Evolutionary conservation across 2,329 filamentous ascomycete species (phyloP).

Genomic region (Epichloe scottii): DNA sequence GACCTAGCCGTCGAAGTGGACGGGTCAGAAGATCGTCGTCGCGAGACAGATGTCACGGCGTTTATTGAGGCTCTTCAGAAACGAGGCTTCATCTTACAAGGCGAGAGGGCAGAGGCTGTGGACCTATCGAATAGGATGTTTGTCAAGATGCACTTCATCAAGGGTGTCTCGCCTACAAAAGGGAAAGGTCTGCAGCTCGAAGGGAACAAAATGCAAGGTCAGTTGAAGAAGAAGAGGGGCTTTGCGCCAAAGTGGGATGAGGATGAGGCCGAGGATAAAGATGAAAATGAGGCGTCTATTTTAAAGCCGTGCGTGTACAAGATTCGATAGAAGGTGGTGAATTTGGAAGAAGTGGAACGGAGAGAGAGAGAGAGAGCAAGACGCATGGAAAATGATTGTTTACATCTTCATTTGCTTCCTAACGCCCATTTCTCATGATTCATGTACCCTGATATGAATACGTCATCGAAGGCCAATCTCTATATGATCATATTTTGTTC

Average conservation of each 20-base stretch:
- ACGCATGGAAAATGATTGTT: neutral
- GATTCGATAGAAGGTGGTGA: constrained; percentile 43
- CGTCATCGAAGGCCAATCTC: neutral
- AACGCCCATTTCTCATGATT: neutral
- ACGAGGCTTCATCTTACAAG: constrained; percentile 74
- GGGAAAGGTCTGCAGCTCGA: constrained; percentile 56
- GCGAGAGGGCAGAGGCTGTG: constrained; percentile 45
- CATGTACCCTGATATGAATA: neutral
- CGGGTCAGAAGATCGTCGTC: constrained; percentile 46
- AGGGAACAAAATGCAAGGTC: constrained; percentile 23
- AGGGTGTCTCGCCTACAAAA: constrained; percentile 59
- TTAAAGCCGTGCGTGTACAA: constrained; percentile 97
- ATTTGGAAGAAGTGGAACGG: neutral
- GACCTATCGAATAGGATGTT: constrained; percentile 96
- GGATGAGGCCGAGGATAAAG: constrained; percentile 42
- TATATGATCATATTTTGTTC: neutral
- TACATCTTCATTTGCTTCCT: neutral
- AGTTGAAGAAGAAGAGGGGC: constrained; percentile 40
- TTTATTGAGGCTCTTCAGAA: constrained; percentile 75
- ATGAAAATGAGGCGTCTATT: constrained; percentile 50
- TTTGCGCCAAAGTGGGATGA: constrained; percentile 42
- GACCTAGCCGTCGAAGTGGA: constrained; percentile 60
- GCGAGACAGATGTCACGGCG: constrained; percentile 74
- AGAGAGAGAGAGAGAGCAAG: neutral
- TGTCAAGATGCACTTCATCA: constrained; percentile 90